Percentiles rank a stretch among this genome's conserved stretches.
phyloP scores from a whole-genome alignment of 805 yeast species.

The Yamadazyma sp. region DNA sequence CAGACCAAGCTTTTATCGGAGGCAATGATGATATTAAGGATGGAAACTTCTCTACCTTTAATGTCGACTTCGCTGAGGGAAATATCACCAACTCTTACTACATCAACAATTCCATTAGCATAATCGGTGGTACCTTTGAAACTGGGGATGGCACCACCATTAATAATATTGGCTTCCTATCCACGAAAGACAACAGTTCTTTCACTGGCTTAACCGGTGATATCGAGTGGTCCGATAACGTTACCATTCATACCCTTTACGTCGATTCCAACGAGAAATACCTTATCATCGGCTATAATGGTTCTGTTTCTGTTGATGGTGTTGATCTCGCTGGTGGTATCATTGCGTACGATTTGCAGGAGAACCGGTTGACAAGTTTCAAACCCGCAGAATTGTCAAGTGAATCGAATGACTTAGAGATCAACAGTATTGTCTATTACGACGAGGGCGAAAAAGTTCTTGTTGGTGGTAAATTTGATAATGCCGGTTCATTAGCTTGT shows the following conservation, averaged over 20 bases:
- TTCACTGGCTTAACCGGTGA: slow-evolving; percentile 23
- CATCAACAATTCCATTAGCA: slow-evolving; percentile 49
- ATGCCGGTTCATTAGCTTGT: slow-evolving; percentile 59
- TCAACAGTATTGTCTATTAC: slow-evolving; percentile 37
- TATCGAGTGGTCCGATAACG: slow-evolving; percentile 25
- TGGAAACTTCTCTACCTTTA: slow-evolving; percentile 20
- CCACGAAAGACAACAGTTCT: slow-evolving; percentile 18
- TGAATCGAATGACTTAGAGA: slow-evolving; percentile 30
- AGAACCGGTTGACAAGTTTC: slow-evolving; percentile 37
- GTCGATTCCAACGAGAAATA: slow-evolving; percentile 31
- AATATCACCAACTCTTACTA: slow-evolving; percentile 37
- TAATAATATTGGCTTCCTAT: slow-evolving; percentile 32
- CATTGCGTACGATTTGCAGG: slow-evolving; percentile 50
- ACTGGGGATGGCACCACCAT: slow-evolving; percentile 20
- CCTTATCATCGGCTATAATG: slow-evolving; percentile 50
- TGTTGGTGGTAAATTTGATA: slow-evolving; percentile 72
- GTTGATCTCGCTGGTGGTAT: slow-evolving; percentile 41
- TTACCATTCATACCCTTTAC: slow-evolving; percentile 32
- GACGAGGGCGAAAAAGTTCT: slow-evolving; percentile 42
- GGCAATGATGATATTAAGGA: slow-evolving; percentile 7
- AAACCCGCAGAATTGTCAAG: slow-evolving; percentile 53
- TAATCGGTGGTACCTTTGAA: slow-evolving; percentile 60
- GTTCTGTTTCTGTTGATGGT: slow-evolving; percentile 25
- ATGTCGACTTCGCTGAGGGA: slow-evolving; percentile 23
- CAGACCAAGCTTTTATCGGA: slow-evolving; percentile 17